phyloP scores from a whole-genome alignment of 2,329 filamentous ascomycete genomes.

The Aureobasidium sp. region DNA sequence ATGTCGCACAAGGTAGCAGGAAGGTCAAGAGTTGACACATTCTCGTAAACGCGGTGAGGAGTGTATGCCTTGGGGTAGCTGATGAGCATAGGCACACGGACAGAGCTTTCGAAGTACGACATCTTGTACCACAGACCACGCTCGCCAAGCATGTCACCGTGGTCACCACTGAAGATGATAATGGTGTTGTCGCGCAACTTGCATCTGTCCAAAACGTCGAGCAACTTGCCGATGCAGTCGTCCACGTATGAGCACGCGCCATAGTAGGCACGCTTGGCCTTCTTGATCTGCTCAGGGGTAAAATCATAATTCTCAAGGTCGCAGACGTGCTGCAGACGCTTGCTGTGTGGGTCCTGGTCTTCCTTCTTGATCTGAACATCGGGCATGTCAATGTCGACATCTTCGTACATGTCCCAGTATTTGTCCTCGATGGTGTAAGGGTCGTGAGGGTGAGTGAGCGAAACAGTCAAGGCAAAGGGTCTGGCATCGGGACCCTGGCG shows the following conservation, averaged over 20 bases:
- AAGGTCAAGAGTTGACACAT: constrained; percentile 86
- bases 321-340: constrained; percentile 77
- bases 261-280: constrained; percentile 82
- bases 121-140: constrained; percentile 95
- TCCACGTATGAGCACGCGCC: constrained; percentile 91
- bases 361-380: constrained; percentile 71
- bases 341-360: constrained; percentile 77
- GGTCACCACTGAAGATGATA: constrained; percentile 85
- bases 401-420: constrained; percentile 89
- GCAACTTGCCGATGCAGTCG: constrained; percentile 78
- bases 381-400: constrained; percentile 77
- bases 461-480: constrained; percentile 85
- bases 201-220: constrained; percentile 71
- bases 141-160: constrained; percentile 94
- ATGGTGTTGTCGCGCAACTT: constrained; percentile 79
- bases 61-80: constrained; percentile 69
- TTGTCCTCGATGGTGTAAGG: constrained; percentile 91
- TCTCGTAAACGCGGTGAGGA: constrained; percentile 69
- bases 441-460: constrained; percentile 89
- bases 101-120: constrained; percentile 90
- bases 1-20: constrained; percentile 83
- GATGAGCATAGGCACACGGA: constrained; percentile 79
- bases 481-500: constrained; percentile 66
- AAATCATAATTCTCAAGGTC: constrained; percentile 81
- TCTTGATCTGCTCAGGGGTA: constrained; percentile 76